Conservation (phyloP, 108 stramenopile species). For the Skeletonema potamos region DNA sequence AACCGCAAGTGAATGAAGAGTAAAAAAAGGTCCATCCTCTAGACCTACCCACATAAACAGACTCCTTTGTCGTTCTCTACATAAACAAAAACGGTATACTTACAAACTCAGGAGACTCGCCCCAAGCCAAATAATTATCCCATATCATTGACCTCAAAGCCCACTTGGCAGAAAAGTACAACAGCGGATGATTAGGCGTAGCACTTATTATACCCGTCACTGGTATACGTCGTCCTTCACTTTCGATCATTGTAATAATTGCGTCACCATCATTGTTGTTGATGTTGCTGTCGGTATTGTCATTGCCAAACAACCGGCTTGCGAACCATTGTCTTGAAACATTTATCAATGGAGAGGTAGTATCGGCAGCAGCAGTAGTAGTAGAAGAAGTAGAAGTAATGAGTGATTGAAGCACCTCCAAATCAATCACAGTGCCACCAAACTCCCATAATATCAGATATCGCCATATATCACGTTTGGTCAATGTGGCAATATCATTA, state of each 20-base stretch:
- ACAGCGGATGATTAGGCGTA: slow-evolving; percentile 3
- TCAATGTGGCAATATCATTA: slow-evolving; percentile 3
- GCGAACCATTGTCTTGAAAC: neutral
- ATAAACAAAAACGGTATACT: too few species aligned
- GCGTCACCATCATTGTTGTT: neutral
- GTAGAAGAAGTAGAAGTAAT: neutral
- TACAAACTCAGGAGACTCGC: neutral
- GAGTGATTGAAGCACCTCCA: neutral
- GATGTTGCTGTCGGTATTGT: neutral
- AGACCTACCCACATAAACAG: too few species aligned
- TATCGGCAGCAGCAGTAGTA: neutral
- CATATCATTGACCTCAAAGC: neutral
- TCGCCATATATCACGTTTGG: slow-evolving; percentile 57
- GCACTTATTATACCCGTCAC: slow-evolving; percentile 1
- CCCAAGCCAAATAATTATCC: neutral
- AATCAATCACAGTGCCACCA: slow-evolving; percentile 31
- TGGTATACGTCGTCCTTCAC: neutral
- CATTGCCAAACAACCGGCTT: neutral
- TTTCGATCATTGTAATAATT: neutral
- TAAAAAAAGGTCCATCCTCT: too few species aligned
- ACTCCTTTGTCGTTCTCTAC: too few species aligned
- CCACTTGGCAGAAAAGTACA: slow-evolving; percentile 2
- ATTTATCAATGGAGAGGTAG: neutral
- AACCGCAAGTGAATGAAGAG: too few species aligned
- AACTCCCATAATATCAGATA: slow-evolving; percentile 59